Conservation (phyloP, 148 eudicot species). For the Heliosperma pusillum region DNA sequence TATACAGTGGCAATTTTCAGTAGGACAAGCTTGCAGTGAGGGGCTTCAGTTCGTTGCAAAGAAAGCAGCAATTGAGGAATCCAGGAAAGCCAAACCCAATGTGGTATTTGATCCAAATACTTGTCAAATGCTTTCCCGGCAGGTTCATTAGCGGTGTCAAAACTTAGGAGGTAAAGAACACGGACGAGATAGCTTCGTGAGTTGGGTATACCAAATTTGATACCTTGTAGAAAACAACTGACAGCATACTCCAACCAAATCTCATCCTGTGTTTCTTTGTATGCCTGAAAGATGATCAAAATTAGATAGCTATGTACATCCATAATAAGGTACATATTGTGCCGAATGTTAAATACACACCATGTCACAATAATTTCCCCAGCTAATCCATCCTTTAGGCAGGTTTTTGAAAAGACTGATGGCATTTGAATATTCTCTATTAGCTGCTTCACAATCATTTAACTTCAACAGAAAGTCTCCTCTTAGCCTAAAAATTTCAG, state of each 20-base stretch:
- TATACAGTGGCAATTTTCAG: constrained; percentile 83
- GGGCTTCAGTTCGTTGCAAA: constrained; percentile 88
- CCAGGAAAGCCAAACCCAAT: constrained; percentile 99
- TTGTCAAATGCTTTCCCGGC: constrained; percentile 94
- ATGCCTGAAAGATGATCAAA: constrained; percentile 51
- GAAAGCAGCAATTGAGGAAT: constrained; percentile 93
- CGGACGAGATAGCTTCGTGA: constrained; percentile 97
- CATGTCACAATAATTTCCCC: constrained; percentile 99
- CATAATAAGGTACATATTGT: not conserved
- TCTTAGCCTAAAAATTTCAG: constrained; percentile 81
- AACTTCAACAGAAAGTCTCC: constrained; percentile 88
- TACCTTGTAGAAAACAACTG: constrained; percentile 96
- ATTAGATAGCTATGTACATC: not conserved
- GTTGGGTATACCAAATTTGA: constrained; percentile 88
- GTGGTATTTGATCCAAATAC: constrained; percentile 87
- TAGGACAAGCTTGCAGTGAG: constrained; percentile 88
- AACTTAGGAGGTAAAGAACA: constrained; percentile 94
- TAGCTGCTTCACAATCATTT: constrained; percentile 92
- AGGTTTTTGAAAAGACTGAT: constrained; percentile 78
- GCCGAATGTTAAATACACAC: constrained; percentile 31
- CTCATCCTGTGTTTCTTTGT: constrained; percentile 84
- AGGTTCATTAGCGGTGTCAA: constrained; percentile 85
- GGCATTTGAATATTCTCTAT: constrained; percentile 86
- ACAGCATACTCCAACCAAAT: constrained; percentile 97
- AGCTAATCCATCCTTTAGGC: constrained; percentile 99